Base-by-base conservation (phyloP, 169 alveolate species). In the Plasmodium reichenowi region DNA sequence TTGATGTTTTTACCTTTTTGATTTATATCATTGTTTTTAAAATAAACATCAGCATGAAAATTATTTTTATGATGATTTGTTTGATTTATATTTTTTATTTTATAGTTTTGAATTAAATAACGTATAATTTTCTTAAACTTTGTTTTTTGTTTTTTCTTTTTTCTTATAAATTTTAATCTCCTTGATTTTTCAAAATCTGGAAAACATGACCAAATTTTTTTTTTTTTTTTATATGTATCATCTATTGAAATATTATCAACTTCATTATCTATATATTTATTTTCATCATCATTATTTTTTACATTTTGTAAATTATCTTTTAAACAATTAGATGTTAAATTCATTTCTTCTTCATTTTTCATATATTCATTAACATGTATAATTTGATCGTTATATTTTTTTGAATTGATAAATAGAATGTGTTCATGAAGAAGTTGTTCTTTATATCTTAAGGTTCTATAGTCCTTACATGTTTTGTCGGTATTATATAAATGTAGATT, bases 191-290 rank as follows among this genome's bases (percentile, higher is more conserved):
- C 70, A 54, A 22, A 73, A 7, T n/a, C 56, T 38, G 86, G 86
- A 60, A 54, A 73, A 47, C 59, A 73, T 32, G 24, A 22, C 56
- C 32, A 58, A 38, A 73, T 68, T 5, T 73, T 48, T 59, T 73
- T 73, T 17, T 56, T 17, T 45, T 60, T 73, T 43, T 29, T 5
- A 22, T 38, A 4, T n/a, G 52, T 17, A 4, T 32, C 8, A 43
- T 56, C 29, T 73, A 22, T 12, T 17, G 48, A 10, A 26, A 7
- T 12, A 10, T 20, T 13, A 10, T 17, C 15, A 13, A 12, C 3
- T 60, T 38, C 47, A 38, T 38, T 38, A 38, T 38, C 9, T 38
- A 38, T 5, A 38, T 38, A 38, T 9, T 5, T 38, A 5, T 38
- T 38, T 38, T 38, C 9, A 38, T 38, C 2, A 38, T 38, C 9